Percentiles rank a stretch among this genome's conserved stretches.
Conservation (phyloP, 225 moss, liverwort and hornwort genomes). For the Straminergon stramineum region DNA sequence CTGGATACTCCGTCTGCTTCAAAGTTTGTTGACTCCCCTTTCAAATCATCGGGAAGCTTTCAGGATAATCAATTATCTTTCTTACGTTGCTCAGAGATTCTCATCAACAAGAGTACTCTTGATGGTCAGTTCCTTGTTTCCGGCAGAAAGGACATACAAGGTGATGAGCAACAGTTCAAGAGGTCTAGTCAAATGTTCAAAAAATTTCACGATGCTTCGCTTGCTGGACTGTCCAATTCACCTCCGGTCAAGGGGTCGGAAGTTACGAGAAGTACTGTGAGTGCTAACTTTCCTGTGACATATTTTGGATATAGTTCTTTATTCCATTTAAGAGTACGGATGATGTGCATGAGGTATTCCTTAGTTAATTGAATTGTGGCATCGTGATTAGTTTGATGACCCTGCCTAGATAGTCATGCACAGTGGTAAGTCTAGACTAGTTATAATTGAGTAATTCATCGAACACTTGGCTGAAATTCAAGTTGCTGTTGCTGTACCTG, state of each 20-base stretch:
- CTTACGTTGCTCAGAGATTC: conserved; percentile 10
- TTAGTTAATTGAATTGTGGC: not conserved
- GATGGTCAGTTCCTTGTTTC: conserved; percentile 39
- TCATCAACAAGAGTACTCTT: conserved; percentile 6
- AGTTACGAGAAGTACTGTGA: conserved; percentile 7
- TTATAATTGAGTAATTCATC: not conserved
- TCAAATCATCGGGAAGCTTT: conserved; percentile 15
- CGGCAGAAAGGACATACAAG: conserved; percentile 34
- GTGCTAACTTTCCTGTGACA: not conserved
- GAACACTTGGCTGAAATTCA: not conserved
- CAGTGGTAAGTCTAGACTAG: not conserved
- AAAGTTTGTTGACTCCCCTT: conserved; percentile 48
- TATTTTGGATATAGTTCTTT: not conserved
- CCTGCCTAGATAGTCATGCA: not conserved
- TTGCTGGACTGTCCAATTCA: conserved; percentile 29
- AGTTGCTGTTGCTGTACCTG: not conserved
- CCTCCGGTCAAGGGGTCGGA: conserved; percentile 5
- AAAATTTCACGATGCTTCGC: conserved; percentile 45
- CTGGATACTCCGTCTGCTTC: conserved; percentile 60
- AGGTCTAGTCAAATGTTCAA: conserved; percentile 40
- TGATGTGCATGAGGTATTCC: not conserved
- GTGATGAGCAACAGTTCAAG: conserved; percentile 37
- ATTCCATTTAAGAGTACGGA: not conserved
- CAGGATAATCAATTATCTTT: conserved; percentile 5
- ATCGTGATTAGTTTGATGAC: not conserved